A percentile compares a stretch with the other conserved stretches of the same genome.
Evolutionary conservation across 2,329 filamentous ascomycete genomes (phyloP).

Genomic region (Colletotrichum simmondsii): DNA sequence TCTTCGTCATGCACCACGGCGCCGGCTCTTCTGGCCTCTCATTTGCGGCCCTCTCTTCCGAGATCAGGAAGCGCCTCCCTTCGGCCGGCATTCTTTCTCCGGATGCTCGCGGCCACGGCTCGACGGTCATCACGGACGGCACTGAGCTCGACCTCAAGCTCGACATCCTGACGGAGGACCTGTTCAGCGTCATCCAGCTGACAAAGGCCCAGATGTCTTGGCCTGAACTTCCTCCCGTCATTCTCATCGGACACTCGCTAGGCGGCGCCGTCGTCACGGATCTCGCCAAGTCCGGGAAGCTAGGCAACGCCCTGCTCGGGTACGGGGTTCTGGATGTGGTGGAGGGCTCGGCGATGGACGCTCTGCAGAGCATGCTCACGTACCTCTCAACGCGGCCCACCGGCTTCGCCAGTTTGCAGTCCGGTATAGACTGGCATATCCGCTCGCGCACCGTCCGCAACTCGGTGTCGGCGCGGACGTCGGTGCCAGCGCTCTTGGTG

Average conservation of each 20-base stretch:
- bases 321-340: slow-evolving; percentile 95
- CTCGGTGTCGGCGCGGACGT: slow-evolving; percentile 82
- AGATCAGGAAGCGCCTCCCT: slow-evolving; percentile 82
- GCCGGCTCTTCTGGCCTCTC: slow-evolving; percentile 89
- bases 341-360: slow-evolving; percentile 95
- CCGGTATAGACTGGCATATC: slow-evolving; percentile 94
- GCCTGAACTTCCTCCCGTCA: slow-evolving; percentile 76
- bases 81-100: slow-evolving; percentile 84
- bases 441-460: slow-evolving; percentile 89
- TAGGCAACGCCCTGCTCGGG: slow-evolving; percentile 79
- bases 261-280: slow-evolving; percentile 93
- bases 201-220: slow-evolving; percentile 78
- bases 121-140: slow-evolving; percentile 62
- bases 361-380: slow-evolving; percentile 91
- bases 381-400: slow-evolving; percentile 86
- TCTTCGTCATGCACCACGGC: slow-evolving; percentile 95
- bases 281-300: slow-evolving; percentile 73
- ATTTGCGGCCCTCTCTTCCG: slow-evolving; percentile 83
- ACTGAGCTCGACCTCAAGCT: slow-evolving; percentile 74
- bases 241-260: slow-evolving; percentile 92
- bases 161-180: slow-evolving; percentile 77
- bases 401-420: slow-evolving; percentile 80
- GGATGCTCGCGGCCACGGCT: slow-evolving; percentile 89
- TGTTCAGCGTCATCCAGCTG: slow-evolving; percentile 75
- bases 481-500: slow-evolving; percentile 82